These are phyloP conservation scores for Trypanosoma vivax DNA, from an alignment of 208 protist genomes.

Conservation along the genomic window DNA sequence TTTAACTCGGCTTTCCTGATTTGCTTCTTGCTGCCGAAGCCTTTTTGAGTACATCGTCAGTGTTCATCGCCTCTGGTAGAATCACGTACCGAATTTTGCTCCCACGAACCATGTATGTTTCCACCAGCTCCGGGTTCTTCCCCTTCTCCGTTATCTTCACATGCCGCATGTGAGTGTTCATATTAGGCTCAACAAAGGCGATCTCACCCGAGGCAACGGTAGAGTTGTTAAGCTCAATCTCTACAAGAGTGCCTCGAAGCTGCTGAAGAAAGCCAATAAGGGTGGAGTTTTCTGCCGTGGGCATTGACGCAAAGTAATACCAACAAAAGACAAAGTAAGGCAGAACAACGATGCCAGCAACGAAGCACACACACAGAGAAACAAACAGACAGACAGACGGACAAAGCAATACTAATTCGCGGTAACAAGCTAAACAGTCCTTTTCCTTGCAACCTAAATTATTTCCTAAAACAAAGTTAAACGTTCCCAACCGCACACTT, in stretches of 20 bases:
- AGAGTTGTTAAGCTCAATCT: constrained; percentile 99
- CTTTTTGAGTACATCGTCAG: constrained; percentile 90
- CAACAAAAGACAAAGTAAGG: background rate
- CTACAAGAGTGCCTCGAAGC: constrained; percentile 95
- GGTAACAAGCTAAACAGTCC: too few species aligned
- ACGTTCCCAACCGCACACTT: too few species aligned
- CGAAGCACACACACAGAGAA: too few species aligned
- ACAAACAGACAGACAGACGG: too few species aligned
- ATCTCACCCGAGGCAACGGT: constrained; percentile 92
- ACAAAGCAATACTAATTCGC: too few species aligned
- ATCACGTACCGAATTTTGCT: constrained; percentile 98
- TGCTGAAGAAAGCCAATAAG: constrained; percentile 97
- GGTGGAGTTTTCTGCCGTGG: constrained; percentile 33
- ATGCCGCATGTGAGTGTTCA: constrained; percentile 98
- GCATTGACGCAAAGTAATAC: constrained; percentile 10
- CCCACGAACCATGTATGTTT: constrained; percentile 95
- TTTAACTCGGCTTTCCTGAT: constrained; percentile 10
- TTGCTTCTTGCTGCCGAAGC: constrained; percentile 36
- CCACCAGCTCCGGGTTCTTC: constrained; percentile 92
- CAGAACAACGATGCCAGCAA: too few species aligned
- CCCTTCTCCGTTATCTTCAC: constrained; percentile 97
- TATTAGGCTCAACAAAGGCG: constrained; percentile 79
- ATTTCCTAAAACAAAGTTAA: too few species aligned
- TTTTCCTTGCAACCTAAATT: too few species aligned
- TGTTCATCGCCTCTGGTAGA: constrained; percentile 94